phyloP scores from a whole-genome alignment of 176 grass and related monocot species.

The Lolium rigidum region DNA sequence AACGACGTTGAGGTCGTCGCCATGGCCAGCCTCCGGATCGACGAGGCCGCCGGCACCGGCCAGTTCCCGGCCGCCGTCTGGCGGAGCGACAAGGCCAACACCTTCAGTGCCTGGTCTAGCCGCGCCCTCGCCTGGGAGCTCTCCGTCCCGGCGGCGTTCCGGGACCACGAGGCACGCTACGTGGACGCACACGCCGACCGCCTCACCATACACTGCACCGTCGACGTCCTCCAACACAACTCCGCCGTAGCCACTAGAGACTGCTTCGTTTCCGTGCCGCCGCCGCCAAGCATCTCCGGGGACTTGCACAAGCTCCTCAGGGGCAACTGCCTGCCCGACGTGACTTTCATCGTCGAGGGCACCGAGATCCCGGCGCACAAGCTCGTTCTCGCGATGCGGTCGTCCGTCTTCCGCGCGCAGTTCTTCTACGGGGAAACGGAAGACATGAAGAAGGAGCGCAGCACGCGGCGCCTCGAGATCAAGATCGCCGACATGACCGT shows the following conservation, averaged over 20 bases:
- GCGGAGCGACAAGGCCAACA: too few species aligned
- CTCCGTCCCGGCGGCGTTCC: too few species aligned
- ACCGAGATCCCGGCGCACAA: background rate
- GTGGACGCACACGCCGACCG: background rate
- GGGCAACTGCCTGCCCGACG: background rate
- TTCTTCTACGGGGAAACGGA: background rate
- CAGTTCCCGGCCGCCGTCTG: too few species aligned
- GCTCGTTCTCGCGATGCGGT: background rate
- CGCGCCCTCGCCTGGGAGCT: too few species aligned
- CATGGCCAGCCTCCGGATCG: background rate
- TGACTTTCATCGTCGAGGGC: background rate
- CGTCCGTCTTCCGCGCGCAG: background rate
- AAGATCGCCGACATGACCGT: background rate
- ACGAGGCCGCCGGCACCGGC: background rate
- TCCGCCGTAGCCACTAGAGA: background rate
- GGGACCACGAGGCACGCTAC: too few species aligned
- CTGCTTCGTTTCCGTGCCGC: background rate
- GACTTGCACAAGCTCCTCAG: background rate
- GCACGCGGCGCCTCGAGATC: background rate
- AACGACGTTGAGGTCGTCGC: background rate
- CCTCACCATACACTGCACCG: background rate
- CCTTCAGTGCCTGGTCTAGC: too few species aligned
- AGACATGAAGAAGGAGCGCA: too few species aligned
- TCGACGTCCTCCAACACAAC: background rate
- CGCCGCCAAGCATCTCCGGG: background rate